Evolutionary conservation across 768 basidiomycete species (phyloP).

Genomic region (Lactarius deliciosus): DNA sequence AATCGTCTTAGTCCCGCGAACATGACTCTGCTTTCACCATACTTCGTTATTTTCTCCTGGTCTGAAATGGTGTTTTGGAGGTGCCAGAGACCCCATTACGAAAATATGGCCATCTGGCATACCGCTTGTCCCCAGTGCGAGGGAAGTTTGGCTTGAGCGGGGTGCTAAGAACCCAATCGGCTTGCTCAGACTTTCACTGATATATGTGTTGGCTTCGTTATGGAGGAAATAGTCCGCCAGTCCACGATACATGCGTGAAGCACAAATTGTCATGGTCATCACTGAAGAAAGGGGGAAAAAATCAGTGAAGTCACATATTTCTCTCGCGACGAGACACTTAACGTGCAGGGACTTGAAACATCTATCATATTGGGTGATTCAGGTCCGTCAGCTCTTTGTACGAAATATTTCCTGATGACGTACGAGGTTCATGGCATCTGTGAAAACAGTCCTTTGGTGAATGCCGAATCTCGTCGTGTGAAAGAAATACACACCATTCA

Average conservation of each 20-base stretch:
- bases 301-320: neutral
- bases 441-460: neutral
- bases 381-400: neutral
- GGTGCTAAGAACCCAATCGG: neutral
- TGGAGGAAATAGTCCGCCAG: neutral
- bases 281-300: neutral
- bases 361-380: neutral
- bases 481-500: constrained; percentile 7
- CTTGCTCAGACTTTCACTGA: neutral
- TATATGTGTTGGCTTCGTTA: neutral
- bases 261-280: constrained; percentile 2
- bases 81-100: neutral
- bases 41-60: neutral
- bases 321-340: neutral
- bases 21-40: neutral
- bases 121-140: neutral
- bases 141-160: neutral
- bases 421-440: constrained; percentile 12
- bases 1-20: neutral
- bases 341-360: constrained; percentile 13
- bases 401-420: neutral
- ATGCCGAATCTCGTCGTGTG: neutral
- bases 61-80: neutral
- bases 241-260: constrained; percentile 6
- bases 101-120: neutral